A percentile compares a stretch with the other conserved stretches of the same genome.
phyloP scores from a whole-genome alignment of 768 basidiomycete genomes.

The Strobilomyces confusus region DNA sequence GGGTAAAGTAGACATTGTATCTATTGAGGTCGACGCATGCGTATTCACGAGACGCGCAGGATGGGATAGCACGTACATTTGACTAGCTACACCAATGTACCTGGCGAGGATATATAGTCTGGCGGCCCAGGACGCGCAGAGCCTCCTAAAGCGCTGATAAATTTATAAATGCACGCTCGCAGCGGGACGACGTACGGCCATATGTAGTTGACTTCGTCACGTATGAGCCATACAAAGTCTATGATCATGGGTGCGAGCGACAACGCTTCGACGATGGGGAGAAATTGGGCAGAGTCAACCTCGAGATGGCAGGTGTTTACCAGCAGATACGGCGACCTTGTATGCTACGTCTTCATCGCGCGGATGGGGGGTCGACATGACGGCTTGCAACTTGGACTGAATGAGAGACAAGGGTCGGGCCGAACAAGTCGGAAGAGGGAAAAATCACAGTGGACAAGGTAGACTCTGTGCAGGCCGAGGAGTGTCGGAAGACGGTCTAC shows the following conservation, averaged over 20 bases:
- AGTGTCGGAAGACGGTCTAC: neutral
- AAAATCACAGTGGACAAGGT: neutral
- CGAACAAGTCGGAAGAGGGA: neutral
- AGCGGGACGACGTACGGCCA: conserved; percentile 18
- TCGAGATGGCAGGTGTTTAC: conserved; percentile 1
- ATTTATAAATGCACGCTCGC: neutral
- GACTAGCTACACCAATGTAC: conserved; percentile 14
- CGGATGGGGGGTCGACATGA: neutral
- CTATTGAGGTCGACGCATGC: conserved; percentile 1
- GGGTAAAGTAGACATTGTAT: conserved; percentile 20
- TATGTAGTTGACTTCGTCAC: conserved; percentile 13
- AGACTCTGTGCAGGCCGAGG: neutral
- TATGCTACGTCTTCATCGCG: conserved; percentile 1
- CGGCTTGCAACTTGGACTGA: neutral
- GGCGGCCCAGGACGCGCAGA: conserved; percentile 8
- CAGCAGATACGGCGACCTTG: conserved; percentile 11
- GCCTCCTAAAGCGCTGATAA: neutral
- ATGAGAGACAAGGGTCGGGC: conserved; percentile 1
- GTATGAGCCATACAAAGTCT: conserved; percentile 11
- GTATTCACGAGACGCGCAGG: neutral
- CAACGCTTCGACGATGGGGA: neutral
- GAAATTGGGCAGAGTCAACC: neutral
- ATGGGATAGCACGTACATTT: conserved; percentile 14
- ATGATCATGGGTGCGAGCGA: conserved; percentile 13
- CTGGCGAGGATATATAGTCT: conserved; percentile 11